Evolutionary conservation across 352 stramenopile genomes (phyloP).

Genomic region (Phytophthora constricta): DNA sequence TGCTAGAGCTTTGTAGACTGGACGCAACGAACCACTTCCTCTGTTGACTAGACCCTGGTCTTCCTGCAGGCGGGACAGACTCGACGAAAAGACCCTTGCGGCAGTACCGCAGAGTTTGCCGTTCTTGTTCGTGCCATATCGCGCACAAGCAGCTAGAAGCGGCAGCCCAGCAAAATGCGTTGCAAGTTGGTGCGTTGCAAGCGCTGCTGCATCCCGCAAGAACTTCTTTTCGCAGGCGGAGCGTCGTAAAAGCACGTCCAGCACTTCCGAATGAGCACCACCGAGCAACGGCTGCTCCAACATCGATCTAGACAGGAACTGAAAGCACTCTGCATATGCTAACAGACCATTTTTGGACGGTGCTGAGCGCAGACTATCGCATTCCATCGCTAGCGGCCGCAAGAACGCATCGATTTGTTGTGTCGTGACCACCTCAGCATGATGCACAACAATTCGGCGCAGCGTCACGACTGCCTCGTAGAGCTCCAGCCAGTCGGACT

Average conservation of each 20-base stretch:
- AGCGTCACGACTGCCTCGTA: constrained; percentile 67
- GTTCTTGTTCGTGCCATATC: constrained; percentile 68
- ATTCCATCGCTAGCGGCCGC: constrained; percentile 41
- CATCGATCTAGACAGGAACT: constrained; percentile 36
- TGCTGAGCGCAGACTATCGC: constrained; percentile 72
- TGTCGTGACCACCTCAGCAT: constrained; percentile 34
- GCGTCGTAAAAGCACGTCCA: constrained; percentile 70
- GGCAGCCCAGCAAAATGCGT: constrained; percentile 44
- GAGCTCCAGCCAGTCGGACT: constrained; percentile 61
- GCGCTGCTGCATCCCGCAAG: constrained; percentile 59
- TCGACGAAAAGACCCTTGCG: constrained; percentile 48
- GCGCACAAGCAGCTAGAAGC: constrained; percentile 45
- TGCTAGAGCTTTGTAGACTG: constrained; percentile 48
- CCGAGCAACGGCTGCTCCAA: constrained; percentile 30
- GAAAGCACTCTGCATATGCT: constrained; percentile 66
- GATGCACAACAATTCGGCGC: constrained; percentile 64
- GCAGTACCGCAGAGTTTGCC: constrained; percentile 59
- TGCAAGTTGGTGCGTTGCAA: constrained; percentile 49
- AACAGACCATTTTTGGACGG: constrained; percentile 78
- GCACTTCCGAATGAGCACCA: constrained; percentile 28
- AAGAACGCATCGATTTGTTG: constrained; percentile 40
- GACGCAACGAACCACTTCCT: constrained; percentile 17
- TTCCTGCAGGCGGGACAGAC: constrained; percentile 36
- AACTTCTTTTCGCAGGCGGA: constrained; percentile 79
- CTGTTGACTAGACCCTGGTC: constrained; percentile 5